Percentiles rank a stretch among this genome's conserved stretches.
These are phyloP conservation scores for Aphanomyces euteiches DNA, from an alignment of 352 stramenopile species.

Conservation along the genomic window DNA sequence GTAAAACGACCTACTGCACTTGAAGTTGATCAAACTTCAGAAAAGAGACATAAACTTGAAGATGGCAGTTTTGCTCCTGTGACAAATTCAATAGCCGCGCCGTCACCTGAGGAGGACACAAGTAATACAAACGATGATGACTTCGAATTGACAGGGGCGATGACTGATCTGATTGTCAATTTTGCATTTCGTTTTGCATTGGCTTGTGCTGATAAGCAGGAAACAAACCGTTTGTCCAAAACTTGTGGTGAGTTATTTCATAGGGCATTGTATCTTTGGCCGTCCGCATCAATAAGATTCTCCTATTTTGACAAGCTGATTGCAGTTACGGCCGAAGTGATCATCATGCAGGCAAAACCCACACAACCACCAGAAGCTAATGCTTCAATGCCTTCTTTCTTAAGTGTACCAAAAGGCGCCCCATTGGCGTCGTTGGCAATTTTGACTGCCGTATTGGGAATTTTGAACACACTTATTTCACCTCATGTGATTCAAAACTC, in stretches of 20 bases:
- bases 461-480: slow-evolving; percentile 78
- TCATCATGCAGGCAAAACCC: slow-evolving; percentile 60
- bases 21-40: slow-evolving; percentile 19
- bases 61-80: slow-evolving; percentile 19
- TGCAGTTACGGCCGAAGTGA: slow-evolving; percentile 76
- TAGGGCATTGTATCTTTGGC: slow-evolving; percentile 80
- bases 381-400: slow-evolving; percentile 71
- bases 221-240: slow-evolving; percentile 83
- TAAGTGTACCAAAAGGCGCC: slow-evolving; percentile 73
- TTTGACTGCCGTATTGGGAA: slow-evolving; percentile 79
- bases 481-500: slow-evolving; percentile 72
- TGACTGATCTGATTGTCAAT: slow-evolving; percentile 91
- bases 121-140: slow-evolving; percentile 64
- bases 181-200: slow-evolving; percentile 86
- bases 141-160: slow-evolving; percentile 79
- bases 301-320: slow-evolving; percentile 91
- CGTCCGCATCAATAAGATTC: slow-evolving; percentile 80
- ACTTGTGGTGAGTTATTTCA: slow-evolving; percentile 87
- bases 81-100: not conserved
- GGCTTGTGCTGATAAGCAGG: slow-evolving; percentile 85
- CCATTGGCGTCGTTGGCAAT: slow-evolving; percentile 83
- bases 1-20: slow-evolving; percentile 14
- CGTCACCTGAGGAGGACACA: slow-evolving; percentile 14
- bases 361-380: slow-evolving; percentile 32
- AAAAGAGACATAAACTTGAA: slow-evolving; percentile 39